Base-by-base conservation (phyloP, 805 yeast genomes). In the Torulaspora delbrueckii region DNA sequence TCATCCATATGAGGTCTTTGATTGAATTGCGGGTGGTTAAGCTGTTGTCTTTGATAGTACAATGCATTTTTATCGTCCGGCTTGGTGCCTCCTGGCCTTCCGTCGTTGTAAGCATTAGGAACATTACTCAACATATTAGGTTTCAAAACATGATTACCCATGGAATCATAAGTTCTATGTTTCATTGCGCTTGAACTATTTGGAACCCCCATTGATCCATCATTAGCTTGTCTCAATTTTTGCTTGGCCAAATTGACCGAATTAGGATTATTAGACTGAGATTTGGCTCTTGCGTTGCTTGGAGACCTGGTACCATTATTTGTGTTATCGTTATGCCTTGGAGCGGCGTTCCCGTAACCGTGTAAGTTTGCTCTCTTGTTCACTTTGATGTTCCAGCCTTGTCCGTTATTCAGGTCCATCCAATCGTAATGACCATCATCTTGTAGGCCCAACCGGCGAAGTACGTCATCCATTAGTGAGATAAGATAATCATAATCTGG, bases 311-410 rank as follows among this genome's bases (percentile, higher is more conserved):
- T 40, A 3, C 34, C 51, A 46, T 42, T 57, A 39, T 38, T 40
- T 37, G 27, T 40, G 54, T 40, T 54, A 47, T 41, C 54, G 46
- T 40, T 48, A 25, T 56, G 50, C 38, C 55, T 66, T 32, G 84
- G 84, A 50, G 72, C 78, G 42, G 86, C 84, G 61, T 81, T 79
- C 23, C 93, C 93, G 61, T 85, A 85, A 4, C 95, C 95, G 62
- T 85, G 88, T 53, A 85, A 67, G 66, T 85, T 85, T 37, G 86
- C 87, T 60, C 86, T 83, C 63, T 82, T 84, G 62, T 85, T 85
- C 49, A 83, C 77, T 49, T 74, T 62, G 58, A 86, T 76, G 61
- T 84, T 88, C 93, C 93, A 85, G 13, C 93, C 93, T 60, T 77
- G 77, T 39, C 93, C 93, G 42, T 80, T 79, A 60, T 85, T 85